phyloP scores from a whole-genome alignment of 805 yeast genomes.

The Zygotorulaspora florentina region DNA sequence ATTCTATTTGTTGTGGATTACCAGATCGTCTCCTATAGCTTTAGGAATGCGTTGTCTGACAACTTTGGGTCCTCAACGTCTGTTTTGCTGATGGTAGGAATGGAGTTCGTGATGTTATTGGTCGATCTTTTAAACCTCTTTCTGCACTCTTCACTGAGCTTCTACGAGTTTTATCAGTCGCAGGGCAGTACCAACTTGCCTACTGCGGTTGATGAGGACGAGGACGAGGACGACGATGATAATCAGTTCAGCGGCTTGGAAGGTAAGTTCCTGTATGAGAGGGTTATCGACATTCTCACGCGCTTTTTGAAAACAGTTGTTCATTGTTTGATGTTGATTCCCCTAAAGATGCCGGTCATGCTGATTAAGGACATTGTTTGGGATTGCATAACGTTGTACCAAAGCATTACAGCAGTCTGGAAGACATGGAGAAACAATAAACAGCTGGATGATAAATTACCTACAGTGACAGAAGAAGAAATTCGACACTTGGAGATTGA shows the following conservation, averaged over 20 bases:
- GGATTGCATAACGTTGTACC: conserved; percentile 33
- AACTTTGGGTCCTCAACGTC: conserved; percentile 43
- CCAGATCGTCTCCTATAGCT: conserved; percentile 48
- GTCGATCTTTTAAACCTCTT: conserved; percentile 43
- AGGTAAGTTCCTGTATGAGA: conserved; percentile 53
- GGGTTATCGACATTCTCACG: conserved; percentile 51
- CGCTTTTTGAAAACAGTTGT: conserved; percentile 45
- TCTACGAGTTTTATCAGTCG: conserved; percentile 46
- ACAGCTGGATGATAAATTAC: conserved; percentile 59
- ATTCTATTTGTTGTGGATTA: conserved; percentile 49
- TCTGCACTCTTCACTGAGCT: conserved; percentile 33
- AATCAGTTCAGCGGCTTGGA: conserved; percentile 52
- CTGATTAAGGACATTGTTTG: conserved; percentile 48
- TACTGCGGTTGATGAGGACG: conserved; percentile 12
- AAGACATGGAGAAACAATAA: conserved; percentile 45
- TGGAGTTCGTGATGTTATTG: conserved; percentile 65
- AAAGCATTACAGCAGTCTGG: conserved; percentile 38
- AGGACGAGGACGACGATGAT: conserved; percentile 46
- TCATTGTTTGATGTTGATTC: conserved; percentile 45
- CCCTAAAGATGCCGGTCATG: conserved; percentile 44
- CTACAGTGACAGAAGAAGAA: conserved; percentile 60
- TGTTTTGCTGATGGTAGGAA: conserved; percentile 63
- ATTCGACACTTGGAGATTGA: conserved; percentile 50
- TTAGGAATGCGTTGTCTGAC: conserved; percentile 41
- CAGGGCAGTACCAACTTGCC: conserved; percentile 3